These are phyloP conservation scores for Yamadazyma akitaensis DNA, from an alignment of 805 yeast species.

Conservation along the genomic window DNA sequence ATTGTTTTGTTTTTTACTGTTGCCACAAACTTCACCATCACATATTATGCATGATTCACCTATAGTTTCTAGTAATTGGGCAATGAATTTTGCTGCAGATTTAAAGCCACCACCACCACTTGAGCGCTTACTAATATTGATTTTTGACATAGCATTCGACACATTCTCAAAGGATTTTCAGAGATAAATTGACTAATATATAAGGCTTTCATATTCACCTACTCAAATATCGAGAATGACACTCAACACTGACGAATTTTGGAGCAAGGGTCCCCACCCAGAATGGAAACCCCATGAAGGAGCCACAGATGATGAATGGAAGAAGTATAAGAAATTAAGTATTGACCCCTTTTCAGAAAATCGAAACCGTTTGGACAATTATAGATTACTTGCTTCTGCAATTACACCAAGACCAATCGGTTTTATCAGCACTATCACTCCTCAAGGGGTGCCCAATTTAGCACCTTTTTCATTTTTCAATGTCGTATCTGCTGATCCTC, in stretches of 20 bases:
- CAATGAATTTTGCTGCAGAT: no score
- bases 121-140: no score
- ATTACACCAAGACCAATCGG: conserved; percentile 62
- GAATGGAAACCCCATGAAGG: conserved; percentile 43
- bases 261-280: conserved; percentile 17
- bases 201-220: not conserved
- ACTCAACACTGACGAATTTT: not conserved
- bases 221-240: not conserved
- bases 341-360: conserved; percentile 48
- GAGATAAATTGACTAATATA: not conserved
- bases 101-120: no score
- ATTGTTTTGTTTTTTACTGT: no score
- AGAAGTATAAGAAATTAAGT: conserved; percentile 37
- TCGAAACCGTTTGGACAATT: conserved; percentile 43
- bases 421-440: conserved; percentile 46
- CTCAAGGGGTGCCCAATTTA: conserved; percentile 44
- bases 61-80: no score
- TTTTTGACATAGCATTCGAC: no score
- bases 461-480: conserved; percentile 62
- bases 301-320: conserved; percentile 44
- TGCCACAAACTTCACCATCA: no score
- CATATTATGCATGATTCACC: no score
- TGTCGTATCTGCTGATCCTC: conserved; percentile 52
- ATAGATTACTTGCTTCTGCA: conserved; percentile 49
- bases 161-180: no score